Percentiles rank a stretch among this genome's conserved stretches.
phyloP scores from a whole-genome alignment of 805 yeast genomes.

The Yarrowia divulgata region DNA sequence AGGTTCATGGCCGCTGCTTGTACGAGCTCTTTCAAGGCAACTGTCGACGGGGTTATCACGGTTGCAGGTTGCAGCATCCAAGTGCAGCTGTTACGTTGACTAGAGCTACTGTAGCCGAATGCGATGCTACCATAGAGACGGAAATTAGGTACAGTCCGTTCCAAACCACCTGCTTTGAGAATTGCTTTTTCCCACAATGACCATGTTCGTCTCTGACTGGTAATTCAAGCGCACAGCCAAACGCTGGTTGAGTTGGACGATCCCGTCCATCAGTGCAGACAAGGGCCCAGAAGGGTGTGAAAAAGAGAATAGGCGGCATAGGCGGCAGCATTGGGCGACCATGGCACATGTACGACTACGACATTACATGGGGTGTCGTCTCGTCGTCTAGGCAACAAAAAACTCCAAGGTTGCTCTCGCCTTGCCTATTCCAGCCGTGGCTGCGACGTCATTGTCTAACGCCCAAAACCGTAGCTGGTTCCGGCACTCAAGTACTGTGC shows the following conservation, averaged over 20 bases:
- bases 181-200: constrained; percentile 10
- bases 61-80: too few species aligned
- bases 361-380: background rate
- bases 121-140: too few species aligned
- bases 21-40: too few species aligned
- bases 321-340: too few species aligned
- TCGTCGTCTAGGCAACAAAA: too few species aligned
- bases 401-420: constrained; percentile 13
- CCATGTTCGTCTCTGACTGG: background rate
- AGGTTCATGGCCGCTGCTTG: background rate
- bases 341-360: background rate
- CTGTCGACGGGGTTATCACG: too few species aligned
- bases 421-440: constrained; percentile 7
- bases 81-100: too few species aligned
- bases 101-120: too few species aligned
- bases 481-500: background rate
- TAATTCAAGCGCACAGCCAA: constrained; percentile 15
- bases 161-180: too few species aligned
- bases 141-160: too few species aligned
- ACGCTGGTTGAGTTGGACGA: background rate
- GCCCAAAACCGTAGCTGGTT: background rate
- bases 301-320: background rate
- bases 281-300: constrained; percentile 4
- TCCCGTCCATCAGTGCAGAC: constrained; percentile 14
- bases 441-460: background rate